Evolutionary conservation across 768 basidiomycete genomes (phyloP), one percentile per base, ranked within the genome.

Genomic region (Lactarius vividus): DNA sequence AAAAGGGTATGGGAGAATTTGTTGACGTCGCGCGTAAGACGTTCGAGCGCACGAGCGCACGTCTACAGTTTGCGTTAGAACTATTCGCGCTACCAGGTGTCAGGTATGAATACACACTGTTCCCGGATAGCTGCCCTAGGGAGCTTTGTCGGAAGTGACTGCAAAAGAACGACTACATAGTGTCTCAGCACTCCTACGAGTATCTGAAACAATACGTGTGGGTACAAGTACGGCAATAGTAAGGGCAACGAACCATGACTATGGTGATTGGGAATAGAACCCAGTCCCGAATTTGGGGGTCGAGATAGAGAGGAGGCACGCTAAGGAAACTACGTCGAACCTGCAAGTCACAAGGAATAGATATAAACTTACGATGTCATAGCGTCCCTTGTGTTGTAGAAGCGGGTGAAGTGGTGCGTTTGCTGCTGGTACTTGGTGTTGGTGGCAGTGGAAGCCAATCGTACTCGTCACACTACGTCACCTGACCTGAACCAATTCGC

Each of bases 221-320:
- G 62, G 61, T n/a, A 20, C 29, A 15, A 42, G 23, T 40, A 59
- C 59, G 26, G 66, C 18, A 33, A 58, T 13, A 29, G 26, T 28
- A 60, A 39, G 35, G 33, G 52, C 63, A 33, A 28, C 85, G 72
- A 69, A 93, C 96, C 95, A 97, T 97, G 74, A 98, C 94, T 68
- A 97, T 81, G 59, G 95, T 98, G 78, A 98, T 97, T 61, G 96
- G 96, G 78, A 98, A 94, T 65, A 98, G 78, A 53, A 98, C 88
- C 91, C 89, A 92, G 74, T 91, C 94, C 71, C 95, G 87, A 76
- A 98, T 98, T 78, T 95, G 92, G 52, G 95, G 96, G 80, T 98
- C 95, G 57, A 98, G 87, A 77, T 94, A 88, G 33, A 88, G 75
- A 26, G 85, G 83, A 57, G 76, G 74, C 46, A 74, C 71, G 53